Base-by-base conservation (phyloP, 2,329 filamentous ascomycete genomes). In the Cercospora sojina region DNA sequence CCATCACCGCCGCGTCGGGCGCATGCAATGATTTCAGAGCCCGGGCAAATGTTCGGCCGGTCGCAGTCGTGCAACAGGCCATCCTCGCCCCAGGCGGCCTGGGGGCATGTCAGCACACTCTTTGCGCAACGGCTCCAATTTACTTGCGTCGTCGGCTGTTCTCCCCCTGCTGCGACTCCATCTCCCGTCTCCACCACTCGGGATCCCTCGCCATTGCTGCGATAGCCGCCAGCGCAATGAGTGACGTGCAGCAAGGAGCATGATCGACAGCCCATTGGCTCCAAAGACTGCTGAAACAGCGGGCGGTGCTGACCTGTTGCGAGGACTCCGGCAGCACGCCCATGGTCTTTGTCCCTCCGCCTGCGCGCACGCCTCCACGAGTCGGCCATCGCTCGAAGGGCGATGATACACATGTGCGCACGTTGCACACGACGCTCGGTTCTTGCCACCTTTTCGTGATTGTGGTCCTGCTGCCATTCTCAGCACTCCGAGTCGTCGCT, bases 401-500 rank as follows among this genome's bases (percentile, higher is more conserved):
- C 35, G 60, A 59, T 65, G 62, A 60, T 65, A 65, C 68, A 66
- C 60, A 60, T 27, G 57, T 61, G 58, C 64, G 57, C 35, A 56
- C 38, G 68, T 70, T 27, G 66, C 55, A 70, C 64, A 57, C 49
- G 38, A 41, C 27, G 27, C 64, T 66, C 60, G 66, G 38, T 41
- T 60, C 13, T 57, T 38, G 38, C 51, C 64, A 35, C 41, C 64
- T 53, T 49, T 62, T 60, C 63, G 35, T 57, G n/a, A 61, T 43
- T 62, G 16, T 27, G 61, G 66, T n/a, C n/a, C n/a, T 65, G 55
- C 63, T 67, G 62, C 64, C 64, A 43, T 61, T 62, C 62, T 63
- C 47, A 57, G 53, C 59, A 62, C 56, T 58, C 58, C 56, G 53
- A 59, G 64, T 55, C 56, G 49, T 66, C 64, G 64, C 64, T 66